Evolutionary conservation across 176 grass and related monocot species (phyloP).

Genomic region (Eleusine indica): DNA sequence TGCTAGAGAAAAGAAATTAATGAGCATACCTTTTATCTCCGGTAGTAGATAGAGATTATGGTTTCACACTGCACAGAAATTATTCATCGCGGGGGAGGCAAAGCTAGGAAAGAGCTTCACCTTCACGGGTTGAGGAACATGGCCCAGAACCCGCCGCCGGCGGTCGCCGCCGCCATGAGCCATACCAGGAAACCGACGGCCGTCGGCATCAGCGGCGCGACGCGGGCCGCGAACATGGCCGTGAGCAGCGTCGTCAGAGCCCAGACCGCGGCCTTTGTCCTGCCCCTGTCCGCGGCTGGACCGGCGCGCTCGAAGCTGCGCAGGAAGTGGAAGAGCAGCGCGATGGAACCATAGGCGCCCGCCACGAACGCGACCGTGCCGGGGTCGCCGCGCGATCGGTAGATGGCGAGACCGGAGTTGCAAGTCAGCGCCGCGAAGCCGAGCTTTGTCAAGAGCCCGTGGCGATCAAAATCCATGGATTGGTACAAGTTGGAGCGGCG

Average conservation of each 20-base stretch:
- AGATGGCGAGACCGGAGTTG: conserved; percentile 27
- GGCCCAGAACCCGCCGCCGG: background rate
- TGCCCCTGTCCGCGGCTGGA: background rate
- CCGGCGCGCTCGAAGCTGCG: conserved; percentile 16
- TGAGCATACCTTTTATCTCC: no score
- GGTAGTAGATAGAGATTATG: no score
- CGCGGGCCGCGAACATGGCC: conserved; percentile 15
- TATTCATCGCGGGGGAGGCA: no score
- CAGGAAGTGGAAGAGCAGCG: conserved; percentile 29
- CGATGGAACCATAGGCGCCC: background rate
- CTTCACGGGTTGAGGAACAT: conserved; percentile 9
- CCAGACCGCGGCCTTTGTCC: conserved; percentile 10
- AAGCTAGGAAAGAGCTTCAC: no score
- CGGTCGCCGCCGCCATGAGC: background rate
- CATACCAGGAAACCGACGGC: background rate
- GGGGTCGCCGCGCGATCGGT: background rate
- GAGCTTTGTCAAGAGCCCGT: background rate
- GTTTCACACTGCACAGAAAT: no score
- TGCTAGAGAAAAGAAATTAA: no score
- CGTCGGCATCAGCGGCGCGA: conserved; percentile 33
- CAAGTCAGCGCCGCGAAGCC: conserved; percentile 6
- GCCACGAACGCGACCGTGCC: background rate
- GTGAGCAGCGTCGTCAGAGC: conserved; percentile 15
- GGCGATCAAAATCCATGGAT: background rate
- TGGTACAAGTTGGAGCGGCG: no score